phyloP scores from a whole-genome alignment of 2,329 filamentous ascomycete species.

The Berkeleyomyces basicola region DNA sequence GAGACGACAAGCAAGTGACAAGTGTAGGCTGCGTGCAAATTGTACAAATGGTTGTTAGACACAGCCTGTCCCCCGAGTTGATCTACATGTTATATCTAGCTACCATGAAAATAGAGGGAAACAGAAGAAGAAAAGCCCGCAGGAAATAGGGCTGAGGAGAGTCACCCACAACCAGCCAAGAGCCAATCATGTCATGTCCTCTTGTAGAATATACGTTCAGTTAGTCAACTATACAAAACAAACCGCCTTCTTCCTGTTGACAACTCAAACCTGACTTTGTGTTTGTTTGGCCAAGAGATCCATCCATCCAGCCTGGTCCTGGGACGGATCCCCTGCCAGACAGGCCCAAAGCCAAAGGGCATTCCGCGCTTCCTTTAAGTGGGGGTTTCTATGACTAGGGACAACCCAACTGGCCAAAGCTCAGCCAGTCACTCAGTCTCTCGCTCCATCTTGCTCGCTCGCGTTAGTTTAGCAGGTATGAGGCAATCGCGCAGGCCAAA shows the following conservation, averaged over 20 bases:
- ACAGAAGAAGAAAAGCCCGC: too few species aligned
- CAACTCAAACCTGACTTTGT: not conserved
- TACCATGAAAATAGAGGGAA: too few species aligned
- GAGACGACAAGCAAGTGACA: not conserved
- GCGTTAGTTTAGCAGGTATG: not conserved
- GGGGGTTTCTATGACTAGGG: slow-evolving; percentile 1
- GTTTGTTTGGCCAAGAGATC: too few species aligned
- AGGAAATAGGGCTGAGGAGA: too few species aligned
- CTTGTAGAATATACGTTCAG: too few species aligned
- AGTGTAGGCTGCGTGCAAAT: not conserved
- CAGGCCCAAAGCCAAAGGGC: not conserved
- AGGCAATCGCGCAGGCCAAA: not conserved
- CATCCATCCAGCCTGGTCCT: not conserved
- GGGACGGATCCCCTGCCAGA: not conserved
- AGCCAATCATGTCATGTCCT: too few species aligned
- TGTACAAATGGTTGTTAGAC: too few species aligned
- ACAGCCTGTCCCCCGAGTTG: too few species aligned
- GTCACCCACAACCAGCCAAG: too few species aligned
- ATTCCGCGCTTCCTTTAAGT: not conserved
- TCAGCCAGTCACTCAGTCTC: not conserved
- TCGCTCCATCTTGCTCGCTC: not conserved
- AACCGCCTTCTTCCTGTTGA: not conserved
- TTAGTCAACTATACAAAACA: too few species aligned
- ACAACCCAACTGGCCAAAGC: not conserved
- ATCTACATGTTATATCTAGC: too few species aligned